Percentiles rank a stretch among this genome's conserved stretches.
Conservation (phyloP, 23 red algal genomes). For the Gracilaria gracilis region DNA sequence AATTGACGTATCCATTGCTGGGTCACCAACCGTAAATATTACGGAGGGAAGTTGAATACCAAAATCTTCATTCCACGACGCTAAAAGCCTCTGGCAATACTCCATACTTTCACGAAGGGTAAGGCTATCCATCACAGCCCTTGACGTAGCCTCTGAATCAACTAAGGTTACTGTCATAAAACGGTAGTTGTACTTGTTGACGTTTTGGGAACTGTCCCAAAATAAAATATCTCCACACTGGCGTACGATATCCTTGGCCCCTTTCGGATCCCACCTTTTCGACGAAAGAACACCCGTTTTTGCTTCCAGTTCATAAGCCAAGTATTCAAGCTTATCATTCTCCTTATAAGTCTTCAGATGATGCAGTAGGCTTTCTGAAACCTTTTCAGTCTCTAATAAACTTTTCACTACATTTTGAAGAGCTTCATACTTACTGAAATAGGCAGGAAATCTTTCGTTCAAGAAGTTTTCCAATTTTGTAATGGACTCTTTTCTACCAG, state of each 20-base stretch:
- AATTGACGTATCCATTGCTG: neutral
- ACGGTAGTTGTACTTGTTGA: neutral
- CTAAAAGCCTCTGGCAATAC: slow-evolving; percentile 13
- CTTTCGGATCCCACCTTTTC: neutral
- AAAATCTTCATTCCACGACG: neutral
- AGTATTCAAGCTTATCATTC: neutral
- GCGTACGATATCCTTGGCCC: neutral
- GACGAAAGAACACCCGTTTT: neutral
- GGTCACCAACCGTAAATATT: slow-evolving; percentile 18
- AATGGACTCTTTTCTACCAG: neutral
- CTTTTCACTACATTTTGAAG: neutral
- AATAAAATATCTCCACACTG: neutral
- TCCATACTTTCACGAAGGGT: neutral
- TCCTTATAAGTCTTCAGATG: neutral
- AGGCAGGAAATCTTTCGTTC: neutral
- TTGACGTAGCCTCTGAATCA: neutral
- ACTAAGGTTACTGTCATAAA: neutral
- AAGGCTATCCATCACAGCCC: neutral
- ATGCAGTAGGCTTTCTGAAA: neutral
- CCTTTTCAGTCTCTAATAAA: neutral
- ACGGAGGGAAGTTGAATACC: neutral
- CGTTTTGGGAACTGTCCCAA: slow-evolving; percentile 12
- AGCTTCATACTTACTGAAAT: neutral
- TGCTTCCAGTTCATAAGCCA: neutral
- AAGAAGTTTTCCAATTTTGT: neutral